These are phyloP conservation scores for Ustilaginoidea virens DNA, from an alignment of 2,329 filamentous ascomycete species.

Conservation along the genomic window DNA sequence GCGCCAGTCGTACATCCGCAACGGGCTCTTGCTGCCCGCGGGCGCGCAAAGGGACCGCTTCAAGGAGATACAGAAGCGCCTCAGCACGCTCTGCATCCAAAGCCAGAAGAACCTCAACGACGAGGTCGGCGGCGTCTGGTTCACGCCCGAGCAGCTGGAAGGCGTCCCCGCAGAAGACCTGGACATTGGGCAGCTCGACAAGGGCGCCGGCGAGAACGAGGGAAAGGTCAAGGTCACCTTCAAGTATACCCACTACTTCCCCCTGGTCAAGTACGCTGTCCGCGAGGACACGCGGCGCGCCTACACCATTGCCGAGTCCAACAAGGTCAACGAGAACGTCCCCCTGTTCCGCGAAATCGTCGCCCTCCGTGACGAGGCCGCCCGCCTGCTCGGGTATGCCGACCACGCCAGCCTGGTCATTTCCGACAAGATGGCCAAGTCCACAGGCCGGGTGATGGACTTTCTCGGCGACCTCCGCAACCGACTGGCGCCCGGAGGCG, in stretches of 20 bases:
- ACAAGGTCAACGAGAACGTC: slow-evolving; percentile 50
- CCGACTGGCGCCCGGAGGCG: slow-evolving; percentile 52
- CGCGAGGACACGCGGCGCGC: slow-evolving; percentile 52
- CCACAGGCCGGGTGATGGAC: slow-evolving; percentile 51
- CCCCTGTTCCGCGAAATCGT: slow-evolving; percentile 62
- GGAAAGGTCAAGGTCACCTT: slow-evolving; percentile 63
- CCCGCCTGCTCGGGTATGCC: slow-evolving; percentile 59
- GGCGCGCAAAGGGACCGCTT: slow-evolving; percentile 61
- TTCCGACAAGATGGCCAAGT: slow-evolving; percentile 79
- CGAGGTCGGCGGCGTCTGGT: slow-evolving; percentile 69
- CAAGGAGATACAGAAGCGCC: slow-evolving; percentile 72
- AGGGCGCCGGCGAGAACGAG: slow-evolving; percentile 56
- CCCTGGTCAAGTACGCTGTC: slow-evolving; percentile 61
- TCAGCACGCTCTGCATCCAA: slow-evolving; percentile 58
- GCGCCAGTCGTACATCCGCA: slow-evolving; percentile 60
- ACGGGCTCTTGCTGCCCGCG: slow-evolving; percentile 56
- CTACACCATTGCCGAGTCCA: slow-evolving; percentile 4
- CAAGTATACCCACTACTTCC: slow-evolving; percentile 74
- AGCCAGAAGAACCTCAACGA: slow-evolving; percentile 74
- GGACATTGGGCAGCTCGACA: slow-evolving; percentile 46
- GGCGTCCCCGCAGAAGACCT: slow-evolving; percentile 61
- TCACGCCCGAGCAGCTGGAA: slow-evolving; percentile 55
- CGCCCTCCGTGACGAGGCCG: slow-evolving; percentile 61
- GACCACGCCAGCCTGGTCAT: slow-evolving; percentile 64
- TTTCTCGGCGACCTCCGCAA: slow-evolving; percentile 57